Evolutionary conservation across 1,139 yeast genomes (phyloP).

Genomic region (Hyphopichia wangnamkhiaoensis): DNA sequence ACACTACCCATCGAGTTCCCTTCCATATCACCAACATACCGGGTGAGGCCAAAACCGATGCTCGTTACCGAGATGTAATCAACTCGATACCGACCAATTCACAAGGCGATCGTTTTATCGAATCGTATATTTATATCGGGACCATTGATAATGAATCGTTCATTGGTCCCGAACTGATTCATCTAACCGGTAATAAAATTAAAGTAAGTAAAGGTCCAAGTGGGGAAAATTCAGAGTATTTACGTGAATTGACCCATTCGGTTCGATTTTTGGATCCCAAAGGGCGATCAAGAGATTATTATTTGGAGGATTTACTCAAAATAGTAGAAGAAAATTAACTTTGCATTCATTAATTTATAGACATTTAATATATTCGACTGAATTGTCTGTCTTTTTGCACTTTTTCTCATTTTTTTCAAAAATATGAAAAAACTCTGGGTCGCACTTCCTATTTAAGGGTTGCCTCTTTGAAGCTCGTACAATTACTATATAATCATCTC

Average conservation of each 20-base stretch:
- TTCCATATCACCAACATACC: conserved; percentile 51
- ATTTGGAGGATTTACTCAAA: conserved; percentile 35
- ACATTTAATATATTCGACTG: background rate
- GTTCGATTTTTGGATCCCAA: conserved; percentile 48
- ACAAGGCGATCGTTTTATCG: conserved; percentile 41
- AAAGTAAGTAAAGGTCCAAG: conserved; percentile 68
- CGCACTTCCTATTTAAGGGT: no score
- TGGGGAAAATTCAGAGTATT: conserved; percentile 76
- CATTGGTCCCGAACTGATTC: conserved; percentile 72
- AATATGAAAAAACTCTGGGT: no score
- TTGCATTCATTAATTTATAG: no score
- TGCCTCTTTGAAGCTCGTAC: no score
- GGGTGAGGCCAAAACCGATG: conserved; percentile 7
- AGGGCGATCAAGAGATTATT: conserved; percentile 30
- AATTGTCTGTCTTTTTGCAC: background rate
- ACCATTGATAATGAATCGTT: conserved; percentile 79
- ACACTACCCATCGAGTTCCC: conserved; percentile 67
- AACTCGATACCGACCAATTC: conserved; percentile 20
- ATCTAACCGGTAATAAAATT: conserved; percentile 62
- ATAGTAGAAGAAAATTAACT: background rate
- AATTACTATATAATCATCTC: no score
- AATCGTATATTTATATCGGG: conserved; percentile 81
- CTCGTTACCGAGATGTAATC: conserved; percentile 12
- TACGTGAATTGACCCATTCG: conserved; percentile 54
- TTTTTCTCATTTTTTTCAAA: no score